Evolutionary conservation across 2,329 filamentous ascomycete genomes (phyloP), one percentile per base, ranked within the genome.

Genomic region (Orbilia brochopaga): DNA sequence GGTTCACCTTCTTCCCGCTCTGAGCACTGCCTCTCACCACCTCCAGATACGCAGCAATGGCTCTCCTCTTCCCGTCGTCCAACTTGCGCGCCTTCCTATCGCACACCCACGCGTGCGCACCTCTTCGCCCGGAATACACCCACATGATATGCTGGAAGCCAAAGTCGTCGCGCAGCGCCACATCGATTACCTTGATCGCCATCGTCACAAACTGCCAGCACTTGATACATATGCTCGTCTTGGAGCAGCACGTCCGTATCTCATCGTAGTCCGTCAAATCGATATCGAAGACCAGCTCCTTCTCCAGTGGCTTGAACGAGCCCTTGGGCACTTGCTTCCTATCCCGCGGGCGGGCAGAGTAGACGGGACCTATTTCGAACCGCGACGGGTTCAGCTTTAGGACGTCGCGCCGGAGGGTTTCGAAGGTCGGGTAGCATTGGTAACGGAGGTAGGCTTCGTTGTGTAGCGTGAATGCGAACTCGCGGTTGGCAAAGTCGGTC

Each of bases 261-360:
- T 96, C 91, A 79, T 99, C 94, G 80, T 99, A 99, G 81, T 97
- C 94, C 61, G 94, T 97, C 85, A 99, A 85, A 85, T 99, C 94
- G 77, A 99, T 97, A 88, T 99, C 94, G 80, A 99, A 97, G 76
- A 96, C 96, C 42, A 99, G 83, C 79, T 99, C 94, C 79, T 99
- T 99, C 63, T 90, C 85, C 32, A 97, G 80, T 0, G 94, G 93
- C 74, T 88, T 89, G 81, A 99, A 97, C 7, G 90, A 87, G 37
- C 88, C 85, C 79, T 92, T 93, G 59, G 89, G 87, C 35, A 97
- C 81, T 0, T 88, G 88, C 81, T 97, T 99, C 77, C 93, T 88
- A 77, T 99, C 94, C 76, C 92, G 89, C 0, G 94, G 94, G 79
- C 97, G 97, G 52, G 92, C 90, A 58, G 85, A 91, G 81, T 99